These are phyloP conservation scores for Teunomyces stri DNA, from an alignment of 805 yeast species.

Conservation along the genomic window DNA sequence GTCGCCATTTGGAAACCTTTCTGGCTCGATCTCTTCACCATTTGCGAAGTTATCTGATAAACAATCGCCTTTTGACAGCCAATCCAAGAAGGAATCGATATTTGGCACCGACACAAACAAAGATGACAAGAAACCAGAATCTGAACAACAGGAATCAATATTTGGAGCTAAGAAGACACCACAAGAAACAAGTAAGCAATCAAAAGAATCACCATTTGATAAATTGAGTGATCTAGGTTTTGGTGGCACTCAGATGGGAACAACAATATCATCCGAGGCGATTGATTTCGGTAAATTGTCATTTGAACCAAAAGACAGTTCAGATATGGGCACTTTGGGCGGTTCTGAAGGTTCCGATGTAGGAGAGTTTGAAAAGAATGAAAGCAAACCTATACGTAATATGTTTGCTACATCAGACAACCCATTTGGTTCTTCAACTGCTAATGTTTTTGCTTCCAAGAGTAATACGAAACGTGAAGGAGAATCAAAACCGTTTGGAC, in stretches of 20 bases:
- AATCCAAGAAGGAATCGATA: constrained; percentile 3
- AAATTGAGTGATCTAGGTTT: constrained; percentile 3
- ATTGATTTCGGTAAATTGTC: not conserved
- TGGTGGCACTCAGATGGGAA: not conserved
- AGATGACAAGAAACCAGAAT: too few relatives aligned
- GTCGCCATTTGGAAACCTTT: constrained; percentile 13
- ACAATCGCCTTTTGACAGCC: not conserved
- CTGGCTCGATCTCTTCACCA: not conserved
- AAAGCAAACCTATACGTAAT: not conserved
- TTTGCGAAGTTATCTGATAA: constrained; percentile 9
- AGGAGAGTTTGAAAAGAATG: not conserved
- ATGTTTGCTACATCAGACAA: not conserved
- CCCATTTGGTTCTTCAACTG: not conserved
- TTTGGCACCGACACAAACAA: not conserved
- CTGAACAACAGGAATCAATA: constrained; percentile 11
- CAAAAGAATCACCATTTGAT: constrained; percentile 14
- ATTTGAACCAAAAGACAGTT: not conserved
- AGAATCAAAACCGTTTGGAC: not conserved
- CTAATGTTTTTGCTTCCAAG: not conserved
- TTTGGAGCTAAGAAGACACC: constrained; percentile 11
- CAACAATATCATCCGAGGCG: not conserved
- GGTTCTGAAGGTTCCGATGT: not conserved
- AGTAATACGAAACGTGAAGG: not conserved
- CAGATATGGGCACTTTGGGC: not conserved
- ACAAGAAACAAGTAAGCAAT: not conserved